Evolutionary conservation across 2,329 filamentous ascomycete genomes (phyloP), one percentile per base, ranked within the genome.

Genomic region (Helotiales sp.): DNA sequence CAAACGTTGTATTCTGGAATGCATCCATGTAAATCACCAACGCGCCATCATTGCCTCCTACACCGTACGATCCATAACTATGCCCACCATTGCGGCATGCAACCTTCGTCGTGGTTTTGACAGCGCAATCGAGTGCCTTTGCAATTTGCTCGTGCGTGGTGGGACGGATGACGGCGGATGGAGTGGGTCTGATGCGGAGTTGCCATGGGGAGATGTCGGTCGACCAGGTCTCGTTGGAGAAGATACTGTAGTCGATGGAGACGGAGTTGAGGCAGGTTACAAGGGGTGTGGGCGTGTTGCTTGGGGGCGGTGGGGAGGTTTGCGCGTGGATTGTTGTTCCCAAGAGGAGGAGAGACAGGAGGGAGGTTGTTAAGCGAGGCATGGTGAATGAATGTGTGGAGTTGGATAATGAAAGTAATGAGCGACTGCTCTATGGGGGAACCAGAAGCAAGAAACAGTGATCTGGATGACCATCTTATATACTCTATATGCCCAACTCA

Each of bases 1-100:
- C 62, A 22, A 34, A 64, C 0, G 62, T 40, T 1, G 24, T 64
- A 17, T 45, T 30, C 15, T 58, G 52, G 40, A 64, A 64, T 0
- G 62, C 62, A 50, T 64, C 62, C 62, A 64, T 59, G 26, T 37
- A 30, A 17, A 64, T 64, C 1, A 64, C 62, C 6, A 64, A 15
- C 1, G 62, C 62, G n/a, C 62, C 62, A 32, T 52, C 28, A 15
- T 64, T 64, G n/a, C 62, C 62, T 7, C 62, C 62, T n/a, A 58
- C 34, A 13, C 62, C 62, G 43, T 64, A 64, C 7, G 24, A 34
- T 10, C 62, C 62, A 20, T 64, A 64, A 6, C 49, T 57, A 17
- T 64, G 62, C 1, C 62, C 62, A 8, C 62, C 62, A 17, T 64
- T 64, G 28, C 62, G 62, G 17, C 32, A 34, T 15, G 62, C 62